A percentile compares a stretch with the other conserved stretches of the same genome.
These are phyloP conservation scores for Sporothrix pseudoabietina DNA, from an alignment of 2,329 filamentous ascomycete species.

Conservation along the genomic window DNA sequence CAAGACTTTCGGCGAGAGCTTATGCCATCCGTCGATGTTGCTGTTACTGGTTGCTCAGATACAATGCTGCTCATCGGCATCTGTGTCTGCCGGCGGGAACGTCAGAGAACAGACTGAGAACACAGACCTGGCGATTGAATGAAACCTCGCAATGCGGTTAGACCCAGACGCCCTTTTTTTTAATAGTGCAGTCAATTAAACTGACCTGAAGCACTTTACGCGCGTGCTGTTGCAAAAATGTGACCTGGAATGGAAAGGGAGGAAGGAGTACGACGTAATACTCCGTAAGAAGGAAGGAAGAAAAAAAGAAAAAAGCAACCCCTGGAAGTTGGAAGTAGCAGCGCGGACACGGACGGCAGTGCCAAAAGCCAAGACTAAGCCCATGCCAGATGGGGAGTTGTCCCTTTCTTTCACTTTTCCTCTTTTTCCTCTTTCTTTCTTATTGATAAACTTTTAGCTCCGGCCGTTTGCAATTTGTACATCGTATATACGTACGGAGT, in stretches of 20 bases:
- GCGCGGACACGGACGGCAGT: background rate
- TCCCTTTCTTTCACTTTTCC: background rate
- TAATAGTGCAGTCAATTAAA: slow-evolving; percentile 3
- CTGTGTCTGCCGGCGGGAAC: background rate
- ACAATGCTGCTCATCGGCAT: background rate
- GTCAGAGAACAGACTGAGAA: background rate
- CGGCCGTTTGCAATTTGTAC: no score
- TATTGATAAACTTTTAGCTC: no score
- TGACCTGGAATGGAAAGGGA: background rate
- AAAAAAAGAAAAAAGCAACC: background rate
- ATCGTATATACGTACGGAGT: no score
- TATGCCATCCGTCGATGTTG: no score
- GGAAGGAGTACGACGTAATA: no score
- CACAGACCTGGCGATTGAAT: slow-evolving; percentile 1
- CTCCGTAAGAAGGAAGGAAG: slow-evolving; percentile 4
- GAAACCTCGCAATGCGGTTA: slow-evolving; percentile 6
- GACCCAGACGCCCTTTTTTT: background rate
- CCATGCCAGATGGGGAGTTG: background rate
- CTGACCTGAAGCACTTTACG: background rate
- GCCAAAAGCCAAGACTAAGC: background rate
- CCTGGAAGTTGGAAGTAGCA: background rate
- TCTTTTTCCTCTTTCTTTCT: no score
- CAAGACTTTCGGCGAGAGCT: background rate
- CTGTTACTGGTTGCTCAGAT: background rate
- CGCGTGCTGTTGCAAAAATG: background rate